These are phyloP conservation scores for Solanum clarkiae DNA, from an alignment of 257 asterid species.

Conservation along the genomic window DNA sequence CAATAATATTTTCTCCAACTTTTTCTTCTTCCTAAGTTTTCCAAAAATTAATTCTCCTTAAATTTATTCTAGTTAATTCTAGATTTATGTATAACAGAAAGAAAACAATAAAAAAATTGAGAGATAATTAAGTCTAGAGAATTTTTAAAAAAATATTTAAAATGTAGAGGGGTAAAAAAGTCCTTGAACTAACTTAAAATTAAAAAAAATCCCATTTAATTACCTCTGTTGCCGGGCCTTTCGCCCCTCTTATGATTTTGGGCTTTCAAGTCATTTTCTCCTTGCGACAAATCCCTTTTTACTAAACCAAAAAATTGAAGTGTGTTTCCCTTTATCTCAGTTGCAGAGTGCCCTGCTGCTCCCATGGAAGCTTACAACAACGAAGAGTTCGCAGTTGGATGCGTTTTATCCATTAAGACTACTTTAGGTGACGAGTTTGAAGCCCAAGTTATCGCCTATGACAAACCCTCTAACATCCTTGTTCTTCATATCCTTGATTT, in stretches of 20 bases:
- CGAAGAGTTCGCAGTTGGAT: slow-evolving; percentile 85
- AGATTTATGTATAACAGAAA: too few species aligned
- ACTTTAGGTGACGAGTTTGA: slow-evolving; percentile 86
- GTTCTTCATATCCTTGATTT: slow-evolving; percentile 82
- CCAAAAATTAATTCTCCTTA: too few species aligned
- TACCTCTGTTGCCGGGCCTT: background rate
- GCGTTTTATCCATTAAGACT: slow-evolving; percentile 70
- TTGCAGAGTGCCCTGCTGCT: background rate
- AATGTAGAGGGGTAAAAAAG: too few species aligned
- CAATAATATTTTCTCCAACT: too few species aligned
- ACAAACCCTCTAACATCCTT: slow-evolving; percentile 85
- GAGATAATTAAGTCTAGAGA: too few species aligned
- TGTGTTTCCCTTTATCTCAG: background rate
- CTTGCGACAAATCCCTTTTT: background rate
- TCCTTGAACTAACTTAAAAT: too few species aligned
- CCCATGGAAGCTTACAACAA: slow-evolving; percentile 67
- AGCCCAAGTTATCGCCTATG: slow-evolving; percentile 74
- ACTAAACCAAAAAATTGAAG: background rate
- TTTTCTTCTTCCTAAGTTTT: too few species aligned
- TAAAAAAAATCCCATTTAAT: too few species aligned
- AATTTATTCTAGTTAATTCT: too few species aligned
- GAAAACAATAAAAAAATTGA: too few species aligned
- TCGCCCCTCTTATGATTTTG: background rate
- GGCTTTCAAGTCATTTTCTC: background rate
- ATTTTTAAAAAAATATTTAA: too few species aligned